Evolutionary conservation across 2,329 filamentous ascomycete genomes (phyloP).

Genomic region (Microdochium bolleyi): DNA sequence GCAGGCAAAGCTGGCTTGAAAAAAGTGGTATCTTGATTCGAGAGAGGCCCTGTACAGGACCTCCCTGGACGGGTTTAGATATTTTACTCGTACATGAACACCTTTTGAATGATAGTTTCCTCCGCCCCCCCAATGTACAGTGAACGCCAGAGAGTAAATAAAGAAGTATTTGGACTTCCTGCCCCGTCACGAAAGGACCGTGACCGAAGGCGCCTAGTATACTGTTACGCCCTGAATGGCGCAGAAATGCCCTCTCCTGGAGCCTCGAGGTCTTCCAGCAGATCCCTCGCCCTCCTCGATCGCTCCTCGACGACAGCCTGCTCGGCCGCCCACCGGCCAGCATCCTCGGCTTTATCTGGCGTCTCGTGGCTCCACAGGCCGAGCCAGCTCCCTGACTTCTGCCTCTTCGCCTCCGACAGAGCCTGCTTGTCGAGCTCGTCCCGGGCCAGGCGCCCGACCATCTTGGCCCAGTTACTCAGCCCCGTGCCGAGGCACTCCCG

Average conservation of each 20-base stretch:
- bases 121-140: too few species aligned
- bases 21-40: too few species aligned
- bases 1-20: too few species aligned
- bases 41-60: too few species aligned
- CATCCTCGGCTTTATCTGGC: slow-evolving; percentile 21
- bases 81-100: too few species aligned
- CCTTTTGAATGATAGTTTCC: too few species aligned
- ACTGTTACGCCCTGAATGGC: slow-evolving; percentile 30
- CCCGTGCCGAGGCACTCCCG: slow-evolving; percentile 70
- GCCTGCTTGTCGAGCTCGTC: slow-evolving; percentile 34
- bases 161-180: too few species aligned
- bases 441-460: slow-evolving; percentile 60
- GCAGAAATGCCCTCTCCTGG: slow-evolving; percentile 23
- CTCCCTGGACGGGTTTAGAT: too few species aligned
- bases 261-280: slow-evolving; percentile 40
- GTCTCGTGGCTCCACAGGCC: slow-evolving; percentile 28
- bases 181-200: too few species aligned
- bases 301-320: slow-evolving; percentile 45
- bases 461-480: slow-evolving; percentile 73
- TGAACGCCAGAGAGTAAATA: too few species aligned
- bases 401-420: slow-evolving; percentile 12
- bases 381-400: slow-evolving; percentile 21
- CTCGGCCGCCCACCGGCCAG: slow-evolving; percentile 46
- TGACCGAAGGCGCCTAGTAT: too few species aligned
- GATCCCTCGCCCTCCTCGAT: slow-evolving; percentile 38